These are phyloP conservation scores for Hymenoscyphus fraxineus DNA, from an alignment of 2,329 filamentous ascomycete species.

Conservation along the genomic window DNA sequence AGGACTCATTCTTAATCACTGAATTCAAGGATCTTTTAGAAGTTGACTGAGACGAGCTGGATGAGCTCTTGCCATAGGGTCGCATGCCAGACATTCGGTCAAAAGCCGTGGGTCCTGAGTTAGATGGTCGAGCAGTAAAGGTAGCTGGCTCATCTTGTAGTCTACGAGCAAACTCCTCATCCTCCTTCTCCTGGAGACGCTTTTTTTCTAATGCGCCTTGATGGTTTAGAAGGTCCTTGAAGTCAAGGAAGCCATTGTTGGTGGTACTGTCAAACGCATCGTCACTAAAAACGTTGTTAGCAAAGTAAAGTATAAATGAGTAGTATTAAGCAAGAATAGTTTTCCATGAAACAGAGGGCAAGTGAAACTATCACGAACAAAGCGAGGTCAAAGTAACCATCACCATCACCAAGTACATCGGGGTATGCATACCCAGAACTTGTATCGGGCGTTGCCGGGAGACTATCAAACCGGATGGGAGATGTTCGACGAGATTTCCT, in stretches of 20 bases:
- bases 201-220: constrained; percentile 37
- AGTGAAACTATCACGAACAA: constrained; percentile 24
- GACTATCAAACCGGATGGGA: constrained; percentile 22
- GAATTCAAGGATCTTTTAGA: neutral
- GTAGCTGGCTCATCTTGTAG: constrained; percentile 22
- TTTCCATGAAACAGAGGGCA: neutral
- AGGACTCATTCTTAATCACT: neutral
- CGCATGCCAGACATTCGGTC: constrained; percentile 28
- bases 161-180: constrained; percentile 34
- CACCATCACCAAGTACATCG: constrained; percentile 20
- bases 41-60: neutral
- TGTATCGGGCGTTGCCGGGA: constrained; percentile 22
- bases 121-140: constrained; percentile 2
- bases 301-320: neutral
- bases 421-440: constrained; percentile 31
- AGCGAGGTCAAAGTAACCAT: constrained; percentile 27
- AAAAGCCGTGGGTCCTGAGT: constrained; percentile 26
- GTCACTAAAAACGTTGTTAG: constrained; percentile 24
- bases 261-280: constrained; percentile 21
- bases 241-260: constrained; percentile 1
- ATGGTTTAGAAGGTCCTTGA: constrained; percentile 17
- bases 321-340: neutral
- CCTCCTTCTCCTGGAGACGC: constrained; percentile 36
- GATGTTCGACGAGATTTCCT: constrained; percentile 33
- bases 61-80: constrained; percentile 13